Evolutionary conservation across 768 basidiomycete species (phyloP).

Genomic region (Lentinula lateritia): DNA sequence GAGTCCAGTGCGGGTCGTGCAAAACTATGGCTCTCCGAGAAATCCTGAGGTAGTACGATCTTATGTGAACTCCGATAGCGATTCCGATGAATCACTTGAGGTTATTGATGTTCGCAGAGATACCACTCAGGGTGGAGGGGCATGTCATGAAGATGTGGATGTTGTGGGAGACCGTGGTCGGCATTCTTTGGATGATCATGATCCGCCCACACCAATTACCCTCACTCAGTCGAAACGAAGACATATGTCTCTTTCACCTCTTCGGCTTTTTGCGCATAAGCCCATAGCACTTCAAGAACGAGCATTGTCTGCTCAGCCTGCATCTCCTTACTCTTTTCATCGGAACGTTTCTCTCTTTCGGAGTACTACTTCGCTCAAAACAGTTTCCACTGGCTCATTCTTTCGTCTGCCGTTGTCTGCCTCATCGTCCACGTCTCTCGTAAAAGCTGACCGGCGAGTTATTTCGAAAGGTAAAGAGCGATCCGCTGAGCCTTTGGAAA

Average conservation of each 20-base stretch:
- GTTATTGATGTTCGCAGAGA: slow-evolving; percentile 42
- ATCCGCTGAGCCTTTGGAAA: slow-evolving; percentile 27
- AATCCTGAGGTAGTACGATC: neutral
- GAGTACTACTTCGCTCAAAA: slow-evolving; percentile 41
- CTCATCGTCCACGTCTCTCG: slow-evolving; percentile 16
- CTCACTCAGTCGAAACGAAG: slow-evolving; percentile 23
- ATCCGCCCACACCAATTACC: slow-evolving; percentile 10
- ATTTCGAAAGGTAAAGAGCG: slow-evolving; percentile 37
- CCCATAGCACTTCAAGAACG: slow-evolving; percentile 28
- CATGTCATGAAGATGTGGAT: neutral
- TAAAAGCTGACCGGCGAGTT: slow-evolving; percentile 16
- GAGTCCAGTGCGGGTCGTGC: neutral
- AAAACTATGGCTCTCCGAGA: neutral
- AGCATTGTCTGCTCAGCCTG: slow-evolving; percentile 35
- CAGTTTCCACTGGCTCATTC: slow-evolving; percentile 29
- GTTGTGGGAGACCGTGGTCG: slow-evolving; percentile 17
- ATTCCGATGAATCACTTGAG: slow-evolving; percentile 49
- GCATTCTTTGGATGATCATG: slow-evolving; percentile 24
- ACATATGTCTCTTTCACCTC: slow-evolving; percentile 39
- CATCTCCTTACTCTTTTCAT: slow-evolving; percentile 34
- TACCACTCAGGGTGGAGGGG: slow-evolving; percentile 34
- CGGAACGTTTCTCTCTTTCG: slow-evolving; percentile 32
- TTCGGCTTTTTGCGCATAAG: slow-evolving; percentile 39
- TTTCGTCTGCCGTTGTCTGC: slow-evolving; percentile 23
- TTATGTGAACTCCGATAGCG: slow-evolving; percentile 24